Base-by-base conservation (phyloP, 1,284 basidiomycete species). In the Cerioporus squamosus region DNA sequence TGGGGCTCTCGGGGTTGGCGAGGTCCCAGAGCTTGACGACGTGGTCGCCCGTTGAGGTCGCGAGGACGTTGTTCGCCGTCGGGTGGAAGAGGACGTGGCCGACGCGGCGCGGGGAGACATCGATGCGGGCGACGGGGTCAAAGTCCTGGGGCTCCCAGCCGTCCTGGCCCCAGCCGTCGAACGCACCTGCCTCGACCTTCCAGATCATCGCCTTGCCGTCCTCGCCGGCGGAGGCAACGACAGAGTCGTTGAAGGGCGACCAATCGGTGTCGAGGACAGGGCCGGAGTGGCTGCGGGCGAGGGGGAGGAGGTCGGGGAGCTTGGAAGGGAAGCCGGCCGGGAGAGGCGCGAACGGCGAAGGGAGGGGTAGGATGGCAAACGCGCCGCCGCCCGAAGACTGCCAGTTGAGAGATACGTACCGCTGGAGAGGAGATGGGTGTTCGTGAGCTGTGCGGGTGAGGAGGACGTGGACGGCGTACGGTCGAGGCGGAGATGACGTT, bases 41-140 rank as follows among this genome's bases (percentile, higher is more conserved):
- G 70, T 96, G 88, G 68, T 99, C 96, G 43, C 93, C 93, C 0
- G 93, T 92, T 0, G 95, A 90, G 43, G 88, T 91, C 1, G 94
- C 93, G 26, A 99, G 81, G 12, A 98, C 87, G 67, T 94, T 91
- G 53, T 87, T 76, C 0, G 97, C 95, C 1, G 93, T 94, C 0
- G 97, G 96, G 73, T 98, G 94, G 84, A 95, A 99, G 39, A 93
- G 79, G 44, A 98, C 93, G 69, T 98, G 97, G 1, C 97, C 97
- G 58, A 97, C 87, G 77, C 97, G 97, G 61, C 95, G 86, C 2
- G 86, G 82, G 5, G 86, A 89, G 20, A 82, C 91, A 66, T 87
- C 86, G 75, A 93, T 85, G 55, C 85, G 83, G 31, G 84, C 76
- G 22, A 93, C 84, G 9, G 97, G 96, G 61, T 91, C 88, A 59